Percentiles rank a stretch among this genome's conserved stretches.
phyloP scores from a whole-genome alignment of 306 rosid species.

The Rosa multiflora region DNA sequence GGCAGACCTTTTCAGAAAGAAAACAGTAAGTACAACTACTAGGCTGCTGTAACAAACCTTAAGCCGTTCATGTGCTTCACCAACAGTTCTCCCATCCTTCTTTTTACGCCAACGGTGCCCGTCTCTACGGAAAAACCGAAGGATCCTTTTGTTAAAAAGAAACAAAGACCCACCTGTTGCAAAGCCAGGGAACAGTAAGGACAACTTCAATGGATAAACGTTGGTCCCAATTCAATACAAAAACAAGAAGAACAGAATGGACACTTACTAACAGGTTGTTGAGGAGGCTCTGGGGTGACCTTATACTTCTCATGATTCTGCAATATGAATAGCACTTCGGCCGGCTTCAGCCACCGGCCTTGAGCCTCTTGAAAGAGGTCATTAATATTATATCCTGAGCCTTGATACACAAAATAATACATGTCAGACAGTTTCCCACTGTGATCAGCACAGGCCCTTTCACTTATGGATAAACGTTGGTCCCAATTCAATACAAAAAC shows the following conservation, averaged over 20 bases:
- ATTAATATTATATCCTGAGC: conserved; percentile 57
- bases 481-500: conserved; percentile 7
- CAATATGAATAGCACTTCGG: conserved; percentile 77
- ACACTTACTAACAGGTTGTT: conserved; percentile 62
- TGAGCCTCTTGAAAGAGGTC: conserved; percentile 74
- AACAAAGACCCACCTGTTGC: conserved; percentile 77
- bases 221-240: not conserved
- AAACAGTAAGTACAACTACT: conserved; percentile 15
- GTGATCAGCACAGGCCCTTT: not conserved
- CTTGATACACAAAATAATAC: conserved; percentile 13
- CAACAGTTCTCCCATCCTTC: conserved; percentile 83
- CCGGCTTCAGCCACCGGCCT: conserved; percentile 92
- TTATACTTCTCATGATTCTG: conserved; percentile 65
- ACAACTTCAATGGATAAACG: conserved; percentile 13
- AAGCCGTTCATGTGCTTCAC: conserved; percentile 96
- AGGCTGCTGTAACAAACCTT: conserved; percentile 53
- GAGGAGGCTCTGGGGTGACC: conserved; percentile 55
- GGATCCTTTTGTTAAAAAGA: conserved; percentile 81
- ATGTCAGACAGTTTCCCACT: conserved; percentile 1
- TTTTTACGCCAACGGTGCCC: conserved; percentile 96
- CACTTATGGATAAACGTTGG: not conserved
- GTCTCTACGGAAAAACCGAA: conserved; percentile 93
- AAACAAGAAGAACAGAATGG: not conserved
- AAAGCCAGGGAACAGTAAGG: conserved; percentile 19
- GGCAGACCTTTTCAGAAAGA: conserved; percentile 6